Percentiles rank a stretch among this genome's conserved stretches.
Evolutionary conservation across 805 yeast genomes (phyloP).

Genomic region (Komagataella phaffii): DNA sequence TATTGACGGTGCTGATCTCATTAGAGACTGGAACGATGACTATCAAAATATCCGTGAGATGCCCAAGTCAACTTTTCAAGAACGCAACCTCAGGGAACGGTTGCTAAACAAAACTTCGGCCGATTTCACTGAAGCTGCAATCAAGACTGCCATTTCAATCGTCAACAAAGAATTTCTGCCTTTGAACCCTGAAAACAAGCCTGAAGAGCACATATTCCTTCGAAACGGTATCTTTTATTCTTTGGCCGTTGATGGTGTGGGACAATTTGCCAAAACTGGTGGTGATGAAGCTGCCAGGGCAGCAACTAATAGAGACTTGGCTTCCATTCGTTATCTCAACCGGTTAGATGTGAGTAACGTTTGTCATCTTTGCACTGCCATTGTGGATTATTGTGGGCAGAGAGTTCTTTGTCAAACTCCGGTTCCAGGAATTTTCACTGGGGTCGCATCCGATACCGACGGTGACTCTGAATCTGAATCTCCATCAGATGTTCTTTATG

Average conservation of each 20-base stretch:
- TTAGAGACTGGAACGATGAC: conserved; percentile 85
- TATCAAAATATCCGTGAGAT: conserved; percentile 72
- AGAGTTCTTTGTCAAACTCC: conserved; percentile 89
- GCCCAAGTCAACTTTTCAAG: conserved; percentile 41
- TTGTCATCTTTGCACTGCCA: conserved; percentile 64
- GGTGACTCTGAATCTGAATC: conserved; percentile 20
- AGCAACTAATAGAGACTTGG: conserved; percentile 66
- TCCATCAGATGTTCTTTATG: conserved; percentile 49
- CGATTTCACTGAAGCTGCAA: conserved; percentile 68
- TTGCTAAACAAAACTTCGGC: conserved; percentile 54
- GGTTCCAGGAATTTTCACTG: conserved; percentile 72
- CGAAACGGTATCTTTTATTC: conserved; percentile 83
- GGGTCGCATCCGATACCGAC: conserved; percentile 19
- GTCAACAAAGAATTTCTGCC: conserved; percentile 63
- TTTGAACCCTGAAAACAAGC: conserved; percentile 65
- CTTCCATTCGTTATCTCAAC: conserved; percentile 57
- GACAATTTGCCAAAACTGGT: conserved; percentile 51
- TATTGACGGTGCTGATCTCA: conserved; percentile 40
- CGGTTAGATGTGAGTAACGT: conserved; percentile 49
- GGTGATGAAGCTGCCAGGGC: conserved; percentile 82
- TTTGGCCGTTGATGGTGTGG: conserved; percentile 56
- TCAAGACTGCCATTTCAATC: conserved; percentile 67
- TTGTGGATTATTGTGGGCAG: conserved; percentile 83
- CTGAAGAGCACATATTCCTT: conserved; percentile 51
- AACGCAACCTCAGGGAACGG: conserved; percentile 65